These are phyloP conservation scores for Aphanocladium album DNA, from an alignment of 2,329 filamentous ascomycete genomes.

Conservation along the genomic window DNA sequence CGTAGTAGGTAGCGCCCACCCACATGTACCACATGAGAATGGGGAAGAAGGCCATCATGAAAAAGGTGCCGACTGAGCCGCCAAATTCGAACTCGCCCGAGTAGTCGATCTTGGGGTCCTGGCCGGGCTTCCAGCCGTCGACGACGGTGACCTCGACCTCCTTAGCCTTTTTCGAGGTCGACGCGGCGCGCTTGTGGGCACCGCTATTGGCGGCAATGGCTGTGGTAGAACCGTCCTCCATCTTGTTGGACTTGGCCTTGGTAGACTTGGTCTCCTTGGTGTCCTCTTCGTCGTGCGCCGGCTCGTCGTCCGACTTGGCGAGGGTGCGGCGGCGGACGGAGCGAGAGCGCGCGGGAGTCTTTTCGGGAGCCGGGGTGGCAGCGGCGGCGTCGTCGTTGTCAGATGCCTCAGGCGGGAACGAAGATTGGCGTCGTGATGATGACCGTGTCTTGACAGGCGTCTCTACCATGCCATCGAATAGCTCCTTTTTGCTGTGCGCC, in stretches of 20 bases:
- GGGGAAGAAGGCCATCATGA: constrained; percentile 93
- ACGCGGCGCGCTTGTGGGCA: not conserved
- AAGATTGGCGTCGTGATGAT: constrained; percentile 46
- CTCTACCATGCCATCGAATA: constrained; percentile 57
- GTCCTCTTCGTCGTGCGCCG: constrained; percentile 38
- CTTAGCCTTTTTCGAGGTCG: constrained; percentile 7
- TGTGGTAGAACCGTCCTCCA: constrained; percentile 3
- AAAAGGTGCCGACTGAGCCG: constrained; percentile 70
- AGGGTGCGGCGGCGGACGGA: constrained; percentile 41
- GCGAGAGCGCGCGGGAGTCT: constrained; percentile 31
- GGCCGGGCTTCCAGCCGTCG: constrained; percentile 56
- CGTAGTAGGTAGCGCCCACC: constrained; percentile 90
- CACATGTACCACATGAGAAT: constrained; percentile 99
- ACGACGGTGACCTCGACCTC: constrained; percentile 25
- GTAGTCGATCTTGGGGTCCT: constrained; percentile 58
- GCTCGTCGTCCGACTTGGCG: constrained; percentile 47
- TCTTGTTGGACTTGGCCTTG: not conserved
- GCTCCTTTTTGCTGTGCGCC: constrained; percentile 50
- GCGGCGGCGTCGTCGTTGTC: constrained; percentile 45
- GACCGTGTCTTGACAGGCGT: constrained; percentile 43
- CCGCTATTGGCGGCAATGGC: constrained; percentile 15
- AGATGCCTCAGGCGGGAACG: constrained; percentile 38
- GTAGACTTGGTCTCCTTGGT: constrained; percentile 14
- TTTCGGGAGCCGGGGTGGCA: constrained; percentile 37
- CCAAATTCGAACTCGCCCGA: constrained; percentile 76